Percentiles rank a stretch among this genome's conserved stretches.
phyloP scores from a whole-genome alignment of 345 rosid species.

The Hibiscus trionum region DNA sequence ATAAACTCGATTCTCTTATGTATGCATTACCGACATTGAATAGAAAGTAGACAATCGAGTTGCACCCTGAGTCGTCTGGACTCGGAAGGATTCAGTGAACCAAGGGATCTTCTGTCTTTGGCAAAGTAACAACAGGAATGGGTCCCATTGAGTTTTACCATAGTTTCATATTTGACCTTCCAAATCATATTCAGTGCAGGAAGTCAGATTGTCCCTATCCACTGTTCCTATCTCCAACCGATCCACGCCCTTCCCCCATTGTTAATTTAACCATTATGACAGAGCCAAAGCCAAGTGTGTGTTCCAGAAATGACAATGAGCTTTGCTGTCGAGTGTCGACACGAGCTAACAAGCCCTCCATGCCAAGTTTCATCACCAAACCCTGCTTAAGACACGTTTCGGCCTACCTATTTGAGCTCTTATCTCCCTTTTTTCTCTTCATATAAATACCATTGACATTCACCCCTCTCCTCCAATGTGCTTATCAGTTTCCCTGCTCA shows the following conservation, averaged over 20 bases:
- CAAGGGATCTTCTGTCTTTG: neutral
- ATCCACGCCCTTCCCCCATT: neutral
- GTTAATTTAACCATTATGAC: neutral
- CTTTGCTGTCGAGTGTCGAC: no score
- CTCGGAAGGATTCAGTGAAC: constrained; percentile 11
- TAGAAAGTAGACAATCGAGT: neutral
- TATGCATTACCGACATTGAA: neutral
- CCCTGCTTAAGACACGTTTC: no score
- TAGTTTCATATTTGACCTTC: neutral
- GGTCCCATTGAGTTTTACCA: constrained; percentile 4
- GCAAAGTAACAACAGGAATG: neutral
- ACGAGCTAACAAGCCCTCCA: no score
- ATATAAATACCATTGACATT: no score
- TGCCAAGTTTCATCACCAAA: no score
- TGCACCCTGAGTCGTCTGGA: neutral
- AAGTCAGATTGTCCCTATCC: neutral
- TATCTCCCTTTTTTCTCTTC: no score
- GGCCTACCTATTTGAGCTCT: no score
- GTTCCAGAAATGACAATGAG: no score
- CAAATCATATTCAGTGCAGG: neutral
- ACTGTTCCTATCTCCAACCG: constrained; percentile 15
- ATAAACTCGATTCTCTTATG: no score
- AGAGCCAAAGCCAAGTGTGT: no score
- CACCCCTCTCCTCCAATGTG: no score
- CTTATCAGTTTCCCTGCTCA: no score